Percentiles rank a stretch among this genome's conserved stretches.
Conservation (phyloP, 352 stramenopile species). For the Paralagenidium karlingii region DNA sequence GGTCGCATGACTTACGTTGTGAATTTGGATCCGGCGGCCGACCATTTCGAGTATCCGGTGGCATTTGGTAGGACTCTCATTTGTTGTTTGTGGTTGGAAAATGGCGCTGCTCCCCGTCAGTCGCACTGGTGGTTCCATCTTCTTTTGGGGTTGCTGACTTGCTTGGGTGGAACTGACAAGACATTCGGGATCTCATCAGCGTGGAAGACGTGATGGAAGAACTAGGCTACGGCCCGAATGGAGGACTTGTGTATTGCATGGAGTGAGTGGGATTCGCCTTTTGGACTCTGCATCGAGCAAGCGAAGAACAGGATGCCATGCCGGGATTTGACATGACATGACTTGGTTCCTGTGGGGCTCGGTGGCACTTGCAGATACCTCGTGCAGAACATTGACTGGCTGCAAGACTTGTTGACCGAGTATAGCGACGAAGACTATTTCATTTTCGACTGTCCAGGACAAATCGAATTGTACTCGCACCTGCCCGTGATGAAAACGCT, state of each 20-base stretch:
- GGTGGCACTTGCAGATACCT: constrained; percentile 37
- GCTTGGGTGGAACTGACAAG: constrained; percentile 15
- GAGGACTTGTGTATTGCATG: constrained; percentile 98
- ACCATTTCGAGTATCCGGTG: constrained; percentile 83
- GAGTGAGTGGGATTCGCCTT: constrained; percentile 73
- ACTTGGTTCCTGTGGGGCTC: background rate
- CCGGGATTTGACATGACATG: too few species aligned
- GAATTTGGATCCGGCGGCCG: constrained; percentile 94
- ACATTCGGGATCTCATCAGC: constrained; percentile 93
- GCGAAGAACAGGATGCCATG: background rate
- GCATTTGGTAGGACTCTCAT: constrained; percentile 57
- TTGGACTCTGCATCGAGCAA: too few species aligned
- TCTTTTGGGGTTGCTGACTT: constrained; percentile 1
- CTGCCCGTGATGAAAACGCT: constrained; percentile 85
- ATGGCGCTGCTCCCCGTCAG: background rate
- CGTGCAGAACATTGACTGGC: constrained; percentile 92
- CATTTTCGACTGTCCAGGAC: constrained; percentile 97
- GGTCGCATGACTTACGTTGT: constrained; percentile 89
- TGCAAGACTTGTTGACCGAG: constrained; percentile 86
- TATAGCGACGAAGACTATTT: constrained; percentile 94
- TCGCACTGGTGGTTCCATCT: background rate
- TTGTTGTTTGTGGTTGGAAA: constrained; percentile 2
- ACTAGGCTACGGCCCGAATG: constrained; percentile 95
- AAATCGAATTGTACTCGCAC: constrained; percentile 89
- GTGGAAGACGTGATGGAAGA: constrained; percentile 97